phyloP scores from a whole-genome alignment of 2,329 filamentous ascomycete species.

The Arachnopeziza araneosa region DNA sequence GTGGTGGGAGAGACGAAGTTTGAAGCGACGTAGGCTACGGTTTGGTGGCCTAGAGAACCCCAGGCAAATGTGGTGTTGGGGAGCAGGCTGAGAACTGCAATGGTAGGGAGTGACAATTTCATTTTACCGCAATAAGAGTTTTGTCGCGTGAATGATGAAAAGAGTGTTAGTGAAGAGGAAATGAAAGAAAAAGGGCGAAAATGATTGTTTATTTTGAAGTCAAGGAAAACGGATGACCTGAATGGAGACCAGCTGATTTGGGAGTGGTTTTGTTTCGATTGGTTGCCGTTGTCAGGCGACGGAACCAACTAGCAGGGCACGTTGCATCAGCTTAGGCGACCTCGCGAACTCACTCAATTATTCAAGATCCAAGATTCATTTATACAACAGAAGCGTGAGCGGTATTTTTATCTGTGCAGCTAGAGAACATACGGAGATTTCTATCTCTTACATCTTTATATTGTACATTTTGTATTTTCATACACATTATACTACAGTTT shows the following conservation, averaged over 20 bases:
- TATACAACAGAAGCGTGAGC: too few species aligned
- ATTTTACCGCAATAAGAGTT: neutral
- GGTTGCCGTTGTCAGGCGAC: constrained; percentile 8
- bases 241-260: neutral
- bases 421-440: too few species aligned
- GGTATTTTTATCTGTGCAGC: too few species aligned
- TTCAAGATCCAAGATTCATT: neutral
- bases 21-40: constrained; percentile 57
- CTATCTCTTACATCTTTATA: neutral
- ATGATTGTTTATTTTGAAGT: neutral
- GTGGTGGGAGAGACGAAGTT: constrained; percentile 54
- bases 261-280: constrained; percentile 4
- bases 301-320: neutral
- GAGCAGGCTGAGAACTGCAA: neutral
- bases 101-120: neutral
- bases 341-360: neutral
- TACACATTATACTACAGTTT: constrained; percentile 8
- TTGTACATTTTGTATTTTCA: neutral
- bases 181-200: neutral
- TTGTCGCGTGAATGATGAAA: neutral
- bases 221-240: neutral
- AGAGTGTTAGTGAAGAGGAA: neutral
- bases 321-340: neutral
- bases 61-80: constrained; percentile 14
- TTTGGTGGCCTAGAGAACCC: constrained; percentile 55